phyloP scores from a whole-genome alignment of 129 eudicot species.

The Deinandra increscens region DNA sequence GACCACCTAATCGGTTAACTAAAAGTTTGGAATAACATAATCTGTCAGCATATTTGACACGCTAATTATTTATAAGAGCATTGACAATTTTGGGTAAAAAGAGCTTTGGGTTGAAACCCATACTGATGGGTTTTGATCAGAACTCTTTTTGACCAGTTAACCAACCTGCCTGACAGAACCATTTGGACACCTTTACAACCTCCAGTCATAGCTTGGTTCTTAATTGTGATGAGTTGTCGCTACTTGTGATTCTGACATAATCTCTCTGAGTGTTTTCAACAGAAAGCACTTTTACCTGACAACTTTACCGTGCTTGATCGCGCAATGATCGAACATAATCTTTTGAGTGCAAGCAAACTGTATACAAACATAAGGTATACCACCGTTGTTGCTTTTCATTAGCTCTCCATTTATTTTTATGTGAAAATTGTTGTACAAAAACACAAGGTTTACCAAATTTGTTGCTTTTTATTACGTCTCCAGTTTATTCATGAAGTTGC shows the following conservation, averaged over 20 bases:
- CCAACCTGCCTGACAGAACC: not conserved
- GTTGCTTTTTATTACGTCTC: not conserved
- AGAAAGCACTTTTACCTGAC: constrained; percentile 96
- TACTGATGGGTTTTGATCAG: not conserved
- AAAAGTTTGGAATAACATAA: not conserved
- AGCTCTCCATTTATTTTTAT: not conserved
- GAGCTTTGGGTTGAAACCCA: not conserved
- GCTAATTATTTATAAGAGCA: not conserved
- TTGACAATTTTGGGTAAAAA: not conserved
- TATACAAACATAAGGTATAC: constrained; percentile 89
- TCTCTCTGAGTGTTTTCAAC: too few species aligned
- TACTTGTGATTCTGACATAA: constrained; percentile 16
- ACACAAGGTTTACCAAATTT: not conserved
- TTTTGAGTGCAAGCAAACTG: constrained; percentile 96
- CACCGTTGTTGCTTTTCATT: not conserved
- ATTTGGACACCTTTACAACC: not conserved
- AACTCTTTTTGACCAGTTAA: not conserved
- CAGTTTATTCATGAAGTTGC: not conserved
- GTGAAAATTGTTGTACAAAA: not conserved
- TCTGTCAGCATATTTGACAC: not conserved
- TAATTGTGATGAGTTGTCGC: constrained; percentile 17
- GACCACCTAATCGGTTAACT: not conserved
- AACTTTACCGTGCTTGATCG: constrained; percentile 98
- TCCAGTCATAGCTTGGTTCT: not conserved
- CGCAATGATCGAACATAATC: constrained; percentile 99